A percentile compares a stretch with the other conserved stretches of the same genome.
These are phyloP conservation scores for Pyrenophora tritici-repentis DNA, from an alignment of 2,329 filamentous ascomycete species.

Conservation along the genomic window DNA sequence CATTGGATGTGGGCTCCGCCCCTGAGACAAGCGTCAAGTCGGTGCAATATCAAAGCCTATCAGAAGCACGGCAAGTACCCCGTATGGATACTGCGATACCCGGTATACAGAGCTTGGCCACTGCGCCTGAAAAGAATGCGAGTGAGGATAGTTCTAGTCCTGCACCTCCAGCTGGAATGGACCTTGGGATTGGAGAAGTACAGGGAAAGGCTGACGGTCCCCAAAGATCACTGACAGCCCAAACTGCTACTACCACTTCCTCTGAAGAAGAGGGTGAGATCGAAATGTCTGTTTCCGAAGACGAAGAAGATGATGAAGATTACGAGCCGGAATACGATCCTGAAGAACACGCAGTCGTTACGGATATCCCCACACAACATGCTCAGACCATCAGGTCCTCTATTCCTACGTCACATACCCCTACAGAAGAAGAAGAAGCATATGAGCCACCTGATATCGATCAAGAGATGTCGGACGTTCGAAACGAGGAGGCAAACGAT, in stretches of 20 bases:
- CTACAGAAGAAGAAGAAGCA: conserved; percentile 34
- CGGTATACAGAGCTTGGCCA: conserved; percentile 17
- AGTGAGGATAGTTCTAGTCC: conserved; percentile 44
- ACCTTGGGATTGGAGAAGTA: not conserved
- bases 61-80: not conserved
- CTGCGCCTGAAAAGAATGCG: conserved; percentile 35
- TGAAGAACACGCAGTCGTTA: conserved; percentile 23
- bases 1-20: not conserved
- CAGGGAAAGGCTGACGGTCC: not conserved
- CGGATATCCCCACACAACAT: conserved; percentile 9
- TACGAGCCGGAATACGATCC: conserved; percentile 34
- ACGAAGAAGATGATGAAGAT: conserved; percentile 28
- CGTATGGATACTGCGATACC: not conserved
- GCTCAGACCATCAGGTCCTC: conserved; percentile 11
- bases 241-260: conserved; percentile 13
- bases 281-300: conserved; percentile 42
- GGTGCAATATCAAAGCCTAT: not conserved
- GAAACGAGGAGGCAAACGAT: not conserved
- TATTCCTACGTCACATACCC: conserved; percentile 17
- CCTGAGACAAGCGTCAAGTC: not conserved
- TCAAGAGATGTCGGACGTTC: conserved; percentile 19
- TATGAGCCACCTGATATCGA: conserved; percentile 43
- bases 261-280: conserved; percentile 42
- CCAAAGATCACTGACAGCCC: not conserved
- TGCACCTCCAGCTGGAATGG: conserved; percentile 19